Evolutionary conservation across 768 basidiomycete genomes (phyloP), one percentile per base, ranked within the genome.

Genomic region (Mycena vulgaris): DNA sequence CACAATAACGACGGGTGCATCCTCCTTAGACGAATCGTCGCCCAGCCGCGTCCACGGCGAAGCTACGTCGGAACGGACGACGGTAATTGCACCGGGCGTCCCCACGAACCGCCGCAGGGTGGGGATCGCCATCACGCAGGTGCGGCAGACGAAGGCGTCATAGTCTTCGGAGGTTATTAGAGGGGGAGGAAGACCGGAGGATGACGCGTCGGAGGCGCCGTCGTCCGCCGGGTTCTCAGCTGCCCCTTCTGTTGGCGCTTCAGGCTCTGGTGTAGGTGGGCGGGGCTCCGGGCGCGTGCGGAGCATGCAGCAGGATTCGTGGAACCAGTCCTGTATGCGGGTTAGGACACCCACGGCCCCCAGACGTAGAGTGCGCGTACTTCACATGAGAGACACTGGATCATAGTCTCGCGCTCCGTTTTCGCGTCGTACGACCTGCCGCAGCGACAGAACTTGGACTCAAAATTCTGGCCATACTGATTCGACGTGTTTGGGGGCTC

Each of bases 381-480:
- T 87, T 96, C 95, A 80, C 95, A 96, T 21, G 89, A 83, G 60
- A 95, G 80, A 78, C 95, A 96, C 81, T 96, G 95, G 33, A 95
- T 91, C 95, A 96, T 96, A 3, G 94, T 93, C 81, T 96, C 95
- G 68, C 79, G 80, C 80, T 96, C 95, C 23, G 83, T 89, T 73
- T 87, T 86, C 33, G 92, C 87, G 76, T 95, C 91, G 75, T 96
- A 96, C 47, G 87, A 79, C 70, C 88, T 80, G 48, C 88, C 86
- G 78, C 95, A 96, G 33, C 95, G 86, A 80, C 95, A 96, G 77
- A 95, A 96, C 31, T 83, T 70, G 30, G 85, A 88, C 28, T 81
- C 80, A 77, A 94, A 96, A 80, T 96, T 96, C 73, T 90, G 91
- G 4, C 89, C 89, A 74, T 96, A 96, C 45, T 73, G 59, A 74